Percentiles rank a stretch among this genome's conserved stretches.
Conservation (phyloP, 371 early-diverging fungal species). For the Mortierella sp. region DNA sequence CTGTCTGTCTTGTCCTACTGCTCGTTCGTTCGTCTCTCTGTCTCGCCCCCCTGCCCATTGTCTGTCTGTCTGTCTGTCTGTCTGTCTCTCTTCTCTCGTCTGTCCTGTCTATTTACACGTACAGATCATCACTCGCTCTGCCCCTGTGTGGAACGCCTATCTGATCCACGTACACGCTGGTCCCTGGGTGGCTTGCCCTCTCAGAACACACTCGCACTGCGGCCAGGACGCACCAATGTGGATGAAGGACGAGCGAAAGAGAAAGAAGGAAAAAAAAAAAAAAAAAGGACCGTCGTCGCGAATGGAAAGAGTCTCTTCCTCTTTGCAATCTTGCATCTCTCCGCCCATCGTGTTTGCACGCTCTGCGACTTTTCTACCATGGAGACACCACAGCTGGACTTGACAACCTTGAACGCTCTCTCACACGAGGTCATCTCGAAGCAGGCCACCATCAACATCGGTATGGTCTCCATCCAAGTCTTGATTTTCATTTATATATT, state of each 20-base stretch:
- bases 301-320: no score
- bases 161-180: conserved; percentile 5
- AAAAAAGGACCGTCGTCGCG: no score
- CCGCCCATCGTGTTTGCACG: no score
- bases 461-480: conserved; percentile 56
- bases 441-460: conserved; percentile 98
- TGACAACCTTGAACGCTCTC: conserved; percentile 67
- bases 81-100: no score
- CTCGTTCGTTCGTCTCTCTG: no score
- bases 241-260: background rate
- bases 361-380: conserved; percentile 14
- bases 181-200: conserved; percentile 66
- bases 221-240: background rate
- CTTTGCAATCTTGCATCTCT: no score
- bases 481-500: background rate
- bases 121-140: conserved; percentile 86
- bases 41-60: no score
- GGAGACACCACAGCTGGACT: conserved; percentile 17
- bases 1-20: no score
- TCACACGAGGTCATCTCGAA: conserved; percentile 92
- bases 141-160: conserved; percentile 96
- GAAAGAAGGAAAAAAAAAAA: no score
- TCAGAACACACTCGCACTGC: conserved; percentile 84
- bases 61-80: no score
- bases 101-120: conserved; percentile 85